phyloP scores from a whole-genome alignment of 495 filamentous ascomycete genomes.

The Xylaria nigripes region DNA sequence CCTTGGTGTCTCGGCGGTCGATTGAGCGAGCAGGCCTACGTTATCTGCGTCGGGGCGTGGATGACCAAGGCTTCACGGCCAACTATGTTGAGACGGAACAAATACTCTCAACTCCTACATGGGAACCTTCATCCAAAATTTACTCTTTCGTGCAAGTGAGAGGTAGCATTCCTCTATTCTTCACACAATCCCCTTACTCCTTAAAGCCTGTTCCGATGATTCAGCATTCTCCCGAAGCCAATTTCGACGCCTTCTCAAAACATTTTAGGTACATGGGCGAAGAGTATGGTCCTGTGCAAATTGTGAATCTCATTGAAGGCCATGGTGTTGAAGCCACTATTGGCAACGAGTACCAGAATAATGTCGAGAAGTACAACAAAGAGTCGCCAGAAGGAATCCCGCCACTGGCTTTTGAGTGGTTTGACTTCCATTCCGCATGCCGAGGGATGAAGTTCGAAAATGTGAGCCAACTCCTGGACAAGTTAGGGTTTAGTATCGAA shows the following conservation, averaged over 20 bases:
- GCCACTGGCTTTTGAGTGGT: slow-evolving; percentile 71
- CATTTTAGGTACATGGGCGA: slow-evolving; percentile 63
- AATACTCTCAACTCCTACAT: slow-evolving; percentile 58
- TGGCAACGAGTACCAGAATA: slow-evolving; percentile 66
- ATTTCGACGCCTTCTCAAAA: slow-evolving; percentile 64
- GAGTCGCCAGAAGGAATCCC: slow-evolving; percentile 34
- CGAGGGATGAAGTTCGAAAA: slow-evolving; percentile 97
- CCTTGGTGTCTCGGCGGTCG: slow-evolving; percentile 78
- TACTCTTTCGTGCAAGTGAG: slow-evolving; percentile 80
- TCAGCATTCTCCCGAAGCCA: slow-evolving; percentile 66
- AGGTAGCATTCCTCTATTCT: slow-evolving; percentile 86
- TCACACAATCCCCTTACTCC: slow-evolving; percentile 85
- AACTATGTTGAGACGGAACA: slow-evolving; percentile 93
- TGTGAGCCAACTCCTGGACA: slow-evolving; percentile 66
- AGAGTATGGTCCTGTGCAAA: slow-evolving; percentile 66
- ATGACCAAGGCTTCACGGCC: slow-evolving; percentile 80
- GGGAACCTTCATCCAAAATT: slow-evolving; percentile 52
- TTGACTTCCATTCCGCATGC: slow-evolving; percentile 86
- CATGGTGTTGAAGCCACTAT: slow-evolving; percentile 69
- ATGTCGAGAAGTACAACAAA: slow-evolving; percentile 54
- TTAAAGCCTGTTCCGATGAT: slow-evolving; percentile 80
- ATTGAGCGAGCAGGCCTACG: slow-evolving; percentile 76
- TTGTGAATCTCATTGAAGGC: slow-evolving; percentile 82
- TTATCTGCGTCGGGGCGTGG: slow-evolving; percentile 85
- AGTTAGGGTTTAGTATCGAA: slow-evolving; percentile 54